Evolutionary conservation across 2,329 filamentous ascomycete genomes (phyloP).

Genomic region (Epichloe bromicola): DNA sequence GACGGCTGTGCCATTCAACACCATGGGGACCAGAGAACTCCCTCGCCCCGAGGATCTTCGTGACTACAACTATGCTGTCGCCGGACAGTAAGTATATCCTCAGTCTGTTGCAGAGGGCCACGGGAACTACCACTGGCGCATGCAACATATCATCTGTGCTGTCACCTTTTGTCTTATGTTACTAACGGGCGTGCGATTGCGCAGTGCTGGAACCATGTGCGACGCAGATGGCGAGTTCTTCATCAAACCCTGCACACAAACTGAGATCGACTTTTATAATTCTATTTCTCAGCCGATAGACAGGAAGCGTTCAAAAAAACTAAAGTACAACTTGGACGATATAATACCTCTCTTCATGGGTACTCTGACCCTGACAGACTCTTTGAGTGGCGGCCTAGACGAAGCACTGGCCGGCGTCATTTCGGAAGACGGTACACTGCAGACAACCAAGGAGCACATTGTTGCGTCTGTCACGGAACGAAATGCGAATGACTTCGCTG

Average conservation of each 20-base stretch:
- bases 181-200: background rate
- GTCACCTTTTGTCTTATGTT: background rate
- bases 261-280: conserved; percentile 77
- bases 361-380: conserved; percentile 55
- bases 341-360: conserved; percentile 83
- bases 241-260: conserved; percentile 82
- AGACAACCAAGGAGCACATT: conserved; percentile 21
- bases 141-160: background rate
- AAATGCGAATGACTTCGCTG: conserved; percentile 12
- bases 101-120: background rate
- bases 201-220: conserved; percentile 78
- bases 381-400: conserved; percentile 33
- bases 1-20: conserved; percentile 3
- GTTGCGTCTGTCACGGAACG: conserved; percentile 20
- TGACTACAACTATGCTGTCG: conserved; percentile 63
- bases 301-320: conserved; percentile 39
- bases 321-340: conserved; percentile 46
- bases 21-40: conserved; percentile 23
- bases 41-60: conserved; percentile 49
- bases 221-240: conserved; percentile 74
- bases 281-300: conserved; percentile 41
- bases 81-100: conserved; percentile 59
- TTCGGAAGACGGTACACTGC: conserved; percentile 21
- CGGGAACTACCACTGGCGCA: background rate
- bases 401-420: conserved; percentile 33